Evolutionary conservation across 1,284 basidiomycete genomes (phyloP).

Genomic region (Naganishia sp.): DNA sequence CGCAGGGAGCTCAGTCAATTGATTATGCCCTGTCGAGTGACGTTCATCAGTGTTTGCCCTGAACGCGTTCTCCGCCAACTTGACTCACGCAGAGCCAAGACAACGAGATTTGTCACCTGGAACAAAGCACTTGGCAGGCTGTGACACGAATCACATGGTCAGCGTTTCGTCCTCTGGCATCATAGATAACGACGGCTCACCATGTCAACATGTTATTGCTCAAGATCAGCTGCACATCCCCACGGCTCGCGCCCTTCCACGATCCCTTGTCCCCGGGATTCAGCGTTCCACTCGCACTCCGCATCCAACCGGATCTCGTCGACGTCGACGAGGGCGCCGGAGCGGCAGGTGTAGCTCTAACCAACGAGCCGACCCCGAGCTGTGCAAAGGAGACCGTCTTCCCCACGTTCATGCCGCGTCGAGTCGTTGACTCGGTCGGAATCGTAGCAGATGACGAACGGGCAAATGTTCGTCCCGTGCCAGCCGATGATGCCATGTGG

Average conservation of each 20-base stretch:
- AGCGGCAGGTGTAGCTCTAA: not conserved
- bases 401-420: not conserved
- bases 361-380: not conserved
- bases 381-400: conserved; percentile 21
- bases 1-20: conserved; percentile 46
- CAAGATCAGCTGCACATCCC: conserved; percentile 38
- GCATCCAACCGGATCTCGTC: conserved; percentile 9
- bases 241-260: conserved; percentile 27
- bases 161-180: too few relatives aligned
- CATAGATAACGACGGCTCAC: conserved; percentile 35
- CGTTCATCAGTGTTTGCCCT: not conserved
- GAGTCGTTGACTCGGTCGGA: not conserved
- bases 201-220: conserved; percentile 42
- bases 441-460: conserved; percentile 11
- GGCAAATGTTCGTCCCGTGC: not conserved
- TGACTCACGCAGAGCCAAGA: conserved; percentile 44
- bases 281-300: conserved; percentile 41
- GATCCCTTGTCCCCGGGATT: conserved; percentile 37
- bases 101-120: conserved; percentile 48
- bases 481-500: not conserved
- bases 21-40: conserved; percentile 42
- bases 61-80: not conserved
- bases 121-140: conserved; percentile 52
- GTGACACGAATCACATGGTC: conserved; percentile 4
- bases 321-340: not conserved